A percentile compares a stretch with the other conserved stretches of the same genome.
Evolutionary conservation across 164 flowering plant species (phyloP).

Genomic region (Vitis rotundifolia): DNA sequence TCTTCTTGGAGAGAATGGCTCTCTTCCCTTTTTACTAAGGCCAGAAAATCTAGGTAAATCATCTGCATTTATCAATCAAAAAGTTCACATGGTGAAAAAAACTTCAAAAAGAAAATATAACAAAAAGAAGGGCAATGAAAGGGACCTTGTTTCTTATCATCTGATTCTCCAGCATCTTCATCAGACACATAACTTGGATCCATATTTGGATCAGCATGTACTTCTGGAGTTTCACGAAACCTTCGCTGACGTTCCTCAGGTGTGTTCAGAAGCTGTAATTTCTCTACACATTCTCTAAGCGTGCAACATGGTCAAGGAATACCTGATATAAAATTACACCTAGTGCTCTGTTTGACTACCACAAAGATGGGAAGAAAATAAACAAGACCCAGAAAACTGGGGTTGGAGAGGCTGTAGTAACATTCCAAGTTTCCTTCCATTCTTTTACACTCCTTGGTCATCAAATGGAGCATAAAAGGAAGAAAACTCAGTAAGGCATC

Average conservation of each 20-base stretch:
- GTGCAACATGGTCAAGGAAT: constrained; percentile 55
- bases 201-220: constrained; percentile 60
- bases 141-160: constrained; percentile 35
- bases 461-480: too few relatives aligned
- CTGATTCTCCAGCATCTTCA: constrained; percentile 32
- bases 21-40: constrained; percentile 22
- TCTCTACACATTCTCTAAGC: constrained; percentile 58
- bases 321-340: not conserved
- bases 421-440: too few relatives aligned
- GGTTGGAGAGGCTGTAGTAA: not conserved
- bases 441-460: too few relatives aligned
- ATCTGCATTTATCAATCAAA: constrained; percentile 29
- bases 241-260: constrained; percentile 58
- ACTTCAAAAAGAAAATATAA: not conserved
- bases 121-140: not conserved
- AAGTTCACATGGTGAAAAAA: too few relatives aligned
- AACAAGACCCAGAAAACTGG: not conserved
- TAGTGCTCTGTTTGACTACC: not conserved
- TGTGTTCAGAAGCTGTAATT: constrained; percentile 51
- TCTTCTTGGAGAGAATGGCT: constrained; percentile 14
- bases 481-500: too few relatives aligned
- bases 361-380: not conserved
- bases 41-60: constrained; percentile 16
- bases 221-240: constrained; percentile 44
- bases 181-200: constrained; percentile 47